phyloP scores from a whole-genome alignment of 164 flowering plant genomes.

The Magnolia kwangsiensis region DNA sequence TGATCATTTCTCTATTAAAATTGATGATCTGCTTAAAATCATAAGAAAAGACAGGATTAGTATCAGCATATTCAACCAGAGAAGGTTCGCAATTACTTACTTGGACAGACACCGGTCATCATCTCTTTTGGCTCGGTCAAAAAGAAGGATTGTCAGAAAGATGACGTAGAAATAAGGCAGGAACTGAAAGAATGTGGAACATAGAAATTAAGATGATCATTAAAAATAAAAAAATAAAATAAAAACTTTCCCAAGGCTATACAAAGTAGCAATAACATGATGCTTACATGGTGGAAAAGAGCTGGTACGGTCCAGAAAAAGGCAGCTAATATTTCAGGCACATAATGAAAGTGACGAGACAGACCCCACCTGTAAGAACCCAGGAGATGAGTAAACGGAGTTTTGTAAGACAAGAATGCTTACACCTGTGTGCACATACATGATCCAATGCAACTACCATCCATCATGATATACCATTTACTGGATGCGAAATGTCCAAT shows the following conservation, averaged over 20 bases:
- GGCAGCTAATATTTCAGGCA: slow-evolving; percentile 86
- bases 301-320: slow-evolving; percentile 96
- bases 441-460: neutral
- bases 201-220: neutral
- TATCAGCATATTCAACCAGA: neutral
- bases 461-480: neutral
- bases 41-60: neutral
- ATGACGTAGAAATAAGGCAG: slow-evolving; percentile 95
- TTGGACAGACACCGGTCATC: slow-evolving; percentile 89
- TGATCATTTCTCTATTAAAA: neutral
- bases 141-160: slow-evolving; percentile 82
- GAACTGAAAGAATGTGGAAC: slow-evolving; percentile 45
- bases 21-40: neutral
- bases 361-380: slow-evolving; percentile 85
- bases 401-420: neutral
- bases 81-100: slow-evolving; percentile 41
- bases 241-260: neutral
- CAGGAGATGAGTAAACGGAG: neutral
- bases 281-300: slow-evolving; percentile 80
- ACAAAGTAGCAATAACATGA: neutral
- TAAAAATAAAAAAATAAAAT: neutral
- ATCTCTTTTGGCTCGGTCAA: slow-evolving; percentile 94
- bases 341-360: slow-evolving; percentile 94
- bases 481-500: neutral
- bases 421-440: too few relatives aligned